Conservation (phyloP, 2,329 filamentous ascomycete genomes). For the Ophiostoma triangulosporum region DNA sequence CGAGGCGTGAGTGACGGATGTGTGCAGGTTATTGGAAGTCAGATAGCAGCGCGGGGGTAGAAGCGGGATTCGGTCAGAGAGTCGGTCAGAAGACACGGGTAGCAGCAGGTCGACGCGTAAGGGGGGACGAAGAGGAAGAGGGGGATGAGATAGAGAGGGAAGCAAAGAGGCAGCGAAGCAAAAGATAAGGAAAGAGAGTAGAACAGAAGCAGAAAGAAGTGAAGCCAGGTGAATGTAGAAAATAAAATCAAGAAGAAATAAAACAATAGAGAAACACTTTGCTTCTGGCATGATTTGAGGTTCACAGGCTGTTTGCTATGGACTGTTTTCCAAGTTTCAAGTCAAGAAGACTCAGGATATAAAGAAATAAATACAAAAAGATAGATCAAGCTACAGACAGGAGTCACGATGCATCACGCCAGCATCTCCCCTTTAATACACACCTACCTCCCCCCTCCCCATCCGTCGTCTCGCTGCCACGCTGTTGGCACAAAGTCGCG, state of each 20-base stretch:
- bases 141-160: neutral
- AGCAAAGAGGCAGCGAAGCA: neutral
- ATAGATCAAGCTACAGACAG: neutral
- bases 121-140: neutral
- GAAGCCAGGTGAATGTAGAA: neutral
- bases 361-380: neutral
- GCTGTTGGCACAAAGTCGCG: neutral
- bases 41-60: too few species aligned
- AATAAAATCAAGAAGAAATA: neutral
- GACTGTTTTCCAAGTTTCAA: too few species aligned
- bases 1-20: too few species aligned
- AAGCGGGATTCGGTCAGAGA: too few species aligned
- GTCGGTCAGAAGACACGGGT: too few species aligned
- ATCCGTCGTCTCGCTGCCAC: neutral
- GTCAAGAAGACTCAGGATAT: neutral
- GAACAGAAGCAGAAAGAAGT: neutral
- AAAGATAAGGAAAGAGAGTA: neutral
- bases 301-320: too few species aligned
- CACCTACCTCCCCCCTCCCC: neutral
- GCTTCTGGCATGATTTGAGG: too few species aligned
- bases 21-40: too few species aligned
- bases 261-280: neutral
- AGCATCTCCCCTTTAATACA: too few species aligned
- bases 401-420: too few species aligned
- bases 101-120: too few species aligned